Evolutionary conservation across 768 basidiomycete species (phyloP), one percentile per base, ranked within the genome.

Genomic region (Boletus vermiculosoides): DNA sequence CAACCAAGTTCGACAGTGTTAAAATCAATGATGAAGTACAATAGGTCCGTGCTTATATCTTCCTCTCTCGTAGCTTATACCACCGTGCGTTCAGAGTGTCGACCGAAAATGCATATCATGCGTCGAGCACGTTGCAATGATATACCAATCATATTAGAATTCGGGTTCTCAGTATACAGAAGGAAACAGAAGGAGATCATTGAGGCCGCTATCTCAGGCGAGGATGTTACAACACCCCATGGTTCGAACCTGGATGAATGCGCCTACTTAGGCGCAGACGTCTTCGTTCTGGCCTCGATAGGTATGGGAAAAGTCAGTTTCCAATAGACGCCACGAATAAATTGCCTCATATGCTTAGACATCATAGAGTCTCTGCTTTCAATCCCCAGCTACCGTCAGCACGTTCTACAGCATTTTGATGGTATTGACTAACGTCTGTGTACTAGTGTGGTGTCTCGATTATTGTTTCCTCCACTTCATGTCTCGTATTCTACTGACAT

Each of bases 261-360:
- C 22, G 30, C 25, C 5, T 9, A 23, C 37, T 6, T 54, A 90
- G 90, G 87, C 5, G 73, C 71, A 10, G 90, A 92, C 70, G 83
- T 92, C 15, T 79, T 92, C 48, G 88, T 91, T 11, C 78, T 92
- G 3, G 92, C 91, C 18, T 90, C 92, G 0, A 94, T 92, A 11
- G 90, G 92, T 5, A 90, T 93, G 88, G 92, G 92, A 34, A 94
- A 94, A 80, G 91, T 87, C 34, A 31, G 39, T 64, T 66, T 48
- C 1, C 15, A 6, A 45, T 25, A 6, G 7, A 25, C n/a, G n/a
- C n/a, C 4, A 5, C 2, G 23, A 6, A 15, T 36, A 4, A 6
- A 25, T 22, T 4, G 3, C 13, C 20, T 44, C 11, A 15, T 23
- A 50, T 46, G 52, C 44, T 45, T 36, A 34, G 52, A 42, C 45